phyloP scores from a whole-genome alignment of 805 yeast genomes.

The Ogataea methanolica region DNA sequence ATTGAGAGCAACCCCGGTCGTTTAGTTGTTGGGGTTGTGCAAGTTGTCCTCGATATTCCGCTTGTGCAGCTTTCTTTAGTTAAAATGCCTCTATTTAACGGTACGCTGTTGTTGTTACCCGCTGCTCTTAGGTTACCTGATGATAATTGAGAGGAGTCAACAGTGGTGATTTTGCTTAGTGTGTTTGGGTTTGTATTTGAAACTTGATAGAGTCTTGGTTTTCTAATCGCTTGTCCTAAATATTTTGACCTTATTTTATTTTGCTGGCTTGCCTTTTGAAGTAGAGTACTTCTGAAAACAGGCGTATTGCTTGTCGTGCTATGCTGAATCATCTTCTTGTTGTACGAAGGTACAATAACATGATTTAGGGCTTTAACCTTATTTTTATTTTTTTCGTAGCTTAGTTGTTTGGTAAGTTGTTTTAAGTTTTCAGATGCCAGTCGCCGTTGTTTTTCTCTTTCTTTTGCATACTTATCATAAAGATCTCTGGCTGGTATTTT shows the following conservation, averaged over 20 bases:
- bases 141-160: constrained; percentile 9
- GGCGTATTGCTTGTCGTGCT: constrained; percentile 2
- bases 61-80: background rate
- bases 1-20: too few relatives aligned
- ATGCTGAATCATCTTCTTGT: constrained; percentile 7
- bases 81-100: background rate
- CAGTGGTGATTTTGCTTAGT: constrained; percentile 10
- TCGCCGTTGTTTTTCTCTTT: constrained; percentile 39
- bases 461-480: constrained; percentile 35
- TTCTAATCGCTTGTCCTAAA: constrained; percentile 11
- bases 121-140: background rate
- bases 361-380: constrained; percentile 32
- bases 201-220: constrained; percentile 8
- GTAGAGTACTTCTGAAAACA: constrained; percentile 23
- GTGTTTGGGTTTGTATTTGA: constrained; percentile 3
- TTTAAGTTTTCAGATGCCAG: constrained; percentile 43
- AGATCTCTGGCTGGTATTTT: constrained; percentile 34
- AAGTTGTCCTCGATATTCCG: background rate
- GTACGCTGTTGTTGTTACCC: background rate
- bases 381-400: constrained; percentile 36
- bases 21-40: too few relatives aligned
- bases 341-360: constrained; percentile 17
- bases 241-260: constrained; percentile 21
- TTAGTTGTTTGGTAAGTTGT: constrained; percentile 35
- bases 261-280: constrained; percentile 29